Evolutionary conservation across 495 filamentous ascomycete species (phyloP), one percentile per base, ranked within the genome.

Genomic region (Oidiodendron maius): DNA sequence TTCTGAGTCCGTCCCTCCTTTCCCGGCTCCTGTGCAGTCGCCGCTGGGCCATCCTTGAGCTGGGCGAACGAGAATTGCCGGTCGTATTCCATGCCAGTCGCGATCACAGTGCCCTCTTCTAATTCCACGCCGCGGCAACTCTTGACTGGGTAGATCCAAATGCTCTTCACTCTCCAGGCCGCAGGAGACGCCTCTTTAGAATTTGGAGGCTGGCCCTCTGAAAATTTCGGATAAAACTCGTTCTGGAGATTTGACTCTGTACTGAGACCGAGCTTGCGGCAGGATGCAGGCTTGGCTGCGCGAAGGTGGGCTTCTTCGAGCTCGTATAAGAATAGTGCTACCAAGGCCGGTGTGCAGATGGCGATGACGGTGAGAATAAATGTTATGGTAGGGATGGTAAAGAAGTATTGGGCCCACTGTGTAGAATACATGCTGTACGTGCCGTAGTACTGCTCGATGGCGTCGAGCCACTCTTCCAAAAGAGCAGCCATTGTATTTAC

Each of bases 91-190:
- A 97, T 72, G 3, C 91, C 91, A 13, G 80, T 81, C 4, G 77
- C 61, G 22, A 90, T 66, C 3, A 95, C 75, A 41, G 81, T 78
- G 36, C 78, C 81, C 43, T 71, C 58, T 44, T 76, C 66, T 43
- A 96, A 60, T 65, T 95, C 88, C 16, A 96, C 80, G 12, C 84
- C 87, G 51, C 74, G 71, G 61, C 91, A 96, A 48, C 84, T 88
- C 69, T 96, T 96, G 56, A 96, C 68, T 0, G 91, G 91, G 62
- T 91, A 95, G 34, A 88, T 82, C 70, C 84, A 90, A 32, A 96
- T 74, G 40, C 85, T 86, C 63, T 89, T 89, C 55, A 96, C 71
- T 17, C 61, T 74, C 75, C 76, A 84, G 45, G 57, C 61, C 28
- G 57, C 55, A 36, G 51, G 51, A 10, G 56, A 48, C 25, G 53